These are phyloP conservation scores for Aspergillus jensenii DNA, from an alignment of 2,329 filamentous ascomycete genomes.

Conservation along the genomic window DNA sequence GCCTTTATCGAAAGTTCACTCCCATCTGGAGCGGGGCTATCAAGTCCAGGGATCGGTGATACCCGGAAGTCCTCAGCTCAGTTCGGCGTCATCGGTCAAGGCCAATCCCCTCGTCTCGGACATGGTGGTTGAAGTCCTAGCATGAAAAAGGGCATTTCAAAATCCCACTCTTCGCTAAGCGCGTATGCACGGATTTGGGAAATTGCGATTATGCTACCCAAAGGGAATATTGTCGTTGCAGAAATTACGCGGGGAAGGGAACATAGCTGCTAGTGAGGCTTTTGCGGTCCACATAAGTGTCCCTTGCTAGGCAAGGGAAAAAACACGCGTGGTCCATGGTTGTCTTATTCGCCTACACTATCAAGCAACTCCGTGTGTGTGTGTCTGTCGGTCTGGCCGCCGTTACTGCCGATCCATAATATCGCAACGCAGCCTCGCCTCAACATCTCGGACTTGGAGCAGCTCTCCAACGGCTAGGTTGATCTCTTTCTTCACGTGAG, in stretches of 20 bases:
- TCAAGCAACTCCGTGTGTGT: not conserved
- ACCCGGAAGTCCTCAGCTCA: constrained; percentile 30
- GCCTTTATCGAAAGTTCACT: constrained; percentile 37
- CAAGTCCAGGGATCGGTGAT: constrained; percentile 23
- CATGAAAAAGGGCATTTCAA: not conserved
- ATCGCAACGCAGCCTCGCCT: not conserved
- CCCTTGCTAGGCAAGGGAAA: not conserved
- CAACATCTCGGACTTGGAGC: not conserved
- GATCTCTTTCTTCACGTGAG: not conserved
- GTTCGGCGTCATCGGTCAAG: constrained; percentile 43
- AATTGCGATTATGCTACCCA: not conserved
- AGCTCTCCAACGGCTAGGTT: not conserved
- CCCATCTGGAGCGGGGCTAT: constrained; percentile 24
- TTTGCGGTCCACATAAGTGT: not conserved
- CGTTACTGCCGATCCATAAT: not conserved
- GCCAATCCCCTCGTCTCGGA: constrained; percentile 46
- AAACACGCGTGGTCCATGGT: not conserved
- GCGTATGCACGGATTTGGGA: not conserved
- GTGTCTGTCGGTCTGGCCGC: not conserved
- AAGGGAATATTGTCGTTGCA: not conserved
- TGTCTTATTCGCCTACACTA: not conserved
- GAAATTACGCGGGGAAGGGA: not conserved
- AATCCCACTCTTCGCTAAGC: not conserved
- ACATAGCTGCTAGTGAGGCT: not conserved
- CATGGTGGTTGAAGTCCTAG: constrained; percentile 44